phyloP scores from a whole-genome alignment of 805 yeast genomes.

The Saccharomycopsis microspora region DNA sequence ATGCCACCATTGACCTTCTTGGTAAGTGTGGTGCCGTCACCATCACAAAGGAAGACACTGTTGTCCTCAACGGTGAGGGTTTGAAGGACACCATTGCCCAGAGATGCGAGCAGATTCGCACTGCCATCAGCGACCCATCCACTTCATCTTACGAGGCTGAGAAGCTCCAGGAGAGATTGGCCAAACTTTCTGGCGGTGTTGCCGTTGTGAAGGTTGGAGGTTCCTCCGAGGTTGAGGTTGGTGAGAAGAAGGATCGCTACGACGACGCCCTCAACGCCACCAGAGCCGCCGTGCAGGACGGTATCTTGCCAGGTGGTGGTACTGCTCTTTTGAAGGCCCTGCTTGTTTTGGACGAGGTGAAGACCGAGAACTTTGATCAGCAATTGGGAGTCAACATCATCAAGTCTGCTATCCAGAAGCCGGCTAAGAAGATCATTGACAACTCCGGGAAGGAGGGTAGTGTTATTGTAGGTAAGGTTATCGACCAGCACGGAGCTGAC shows the following conservation, averaged over 20 bases:
- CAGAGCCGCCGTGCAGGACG: conserved; percentile 98
- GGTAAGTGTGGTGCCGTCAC: conserved; percentile 90
- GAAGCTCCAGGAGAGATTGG: conserved; percentile 93
- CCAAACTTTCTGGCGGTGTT: conserved; percentile 96
- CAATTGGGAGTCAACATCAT: conserved; percentile 92
- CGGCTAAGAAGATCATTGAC: conserved; percentile 90
- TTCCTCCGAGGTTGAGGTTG: conserved; percentile 92
- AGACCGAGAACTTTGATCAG: conserved; percentile 87
- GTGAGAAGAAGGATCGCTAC: conserved; percentile 98
- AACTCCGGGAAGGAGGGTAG: conserved; percentile 98
- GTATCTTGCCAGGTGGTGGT: conserved; percentile 99
- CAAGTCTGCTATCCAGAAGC: conserved; percentile 84
- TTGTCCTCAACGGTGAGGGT: conserved; percentile 88
- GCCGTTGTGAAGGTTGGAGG: conserved; percentile 98
- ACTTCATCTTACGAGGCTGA: conserved; percentile 87
- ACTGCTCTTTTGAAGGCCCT: conserved; percentile 94
- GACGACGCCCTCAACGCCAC: conserved; percentile 98
- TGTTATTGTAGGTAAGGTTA: conserved; percentile 85
- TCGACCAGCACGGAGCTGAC: conserved; percentile 40
- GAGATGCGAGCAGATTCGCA: conserved; percentile 91
- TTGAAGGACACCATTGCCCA: conserved; percentile 64
- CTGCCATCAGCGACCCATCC: conserved; percentile 58
- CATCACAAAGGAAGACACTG: conserved; percentile 92
- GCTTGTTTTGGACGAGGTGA: conserved; percentile 54
- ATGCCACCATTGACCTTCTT: conserved; percentile 78